Conservation (phyloP, 75 land plant species). For the Cunninghamia lanceolata region DNA sequence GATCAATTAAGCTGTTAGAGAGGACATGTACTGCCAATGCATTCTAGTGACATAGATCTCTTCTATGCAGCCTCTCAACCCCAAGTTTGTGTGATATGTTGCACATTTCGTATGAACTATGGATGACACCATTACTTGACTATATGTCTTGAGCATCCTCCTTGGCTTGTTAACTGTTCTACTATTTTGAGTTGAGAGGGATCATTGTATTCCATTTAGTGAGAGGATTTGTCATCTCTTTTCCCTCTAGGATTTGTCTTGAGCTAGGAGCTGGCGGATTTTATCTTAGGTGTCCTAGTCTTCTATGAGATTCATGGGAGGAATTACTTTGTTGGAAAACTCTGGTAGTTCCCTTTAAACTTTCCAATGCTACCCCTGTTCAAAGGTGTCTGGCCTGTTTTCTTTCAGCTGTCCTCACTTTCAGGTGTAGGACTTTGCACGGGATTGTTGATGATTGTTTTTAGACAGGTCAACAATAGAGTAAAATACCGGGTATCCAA, state of each 20-base stretch:
- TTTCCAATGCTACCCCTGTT: background rate
- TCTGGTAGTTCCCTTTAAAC: background rate
- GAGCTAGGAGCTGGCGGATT: background rate
- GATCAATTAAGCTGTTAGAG: background rate
- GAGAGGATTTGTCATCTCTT: background rate
- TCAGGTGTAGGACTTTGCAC: background rate
- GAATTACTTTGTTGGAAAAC: no score
- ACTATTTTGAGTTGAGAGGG: background rate
- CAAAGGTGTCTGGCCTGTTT: background rate
- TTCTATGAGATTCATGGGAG: background rate
- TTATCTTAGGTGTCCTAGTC: background rate
- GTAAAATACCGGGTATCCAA: no score
- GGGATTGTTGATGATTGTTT: no score
- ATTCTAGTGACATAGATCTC: background rate
- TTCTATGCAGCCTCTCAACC: background rate
- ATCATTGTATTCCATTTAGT: background rate
- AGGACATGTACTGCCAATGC: background rate
- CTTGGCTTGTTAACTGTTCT: background rate
- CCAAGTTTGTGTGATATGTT: background rate
- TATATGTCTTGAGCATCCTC: background rate
- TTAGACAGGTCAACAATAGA: no score
- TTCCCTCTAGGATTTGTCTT: no score
- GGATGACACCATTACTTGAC: background rate
- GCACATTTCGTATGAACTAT: background rate
- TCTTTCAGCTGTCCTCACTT: no score